Evolutionary conservation across 2,329 filamentous ascomycete genomes (phyloP).

Genomic region (Aureobasidium sp.): DNA sequence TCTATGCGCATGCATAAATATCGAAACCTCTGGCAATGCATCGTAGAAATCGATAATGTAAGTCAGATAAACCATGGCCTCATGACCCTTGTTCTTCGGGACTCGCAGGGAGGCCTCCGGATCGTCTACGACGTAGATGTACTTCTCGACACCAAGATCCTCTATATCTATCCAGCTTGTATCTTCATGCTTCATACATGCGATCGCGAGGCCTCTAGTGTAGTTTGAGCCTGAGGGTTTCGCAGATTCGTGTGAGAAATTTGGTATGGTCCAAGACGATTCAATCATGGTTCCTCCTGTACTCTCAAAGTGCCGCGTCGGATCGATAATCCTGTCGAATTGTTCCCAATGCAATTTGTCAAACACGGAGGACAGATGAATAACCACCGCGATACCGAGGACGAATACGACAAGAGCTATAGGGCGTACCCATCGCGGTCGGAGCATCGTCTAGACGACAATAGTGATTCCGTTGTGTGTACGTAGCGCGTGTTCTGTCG

Average conservation of each 20-base stretch:
- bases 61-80: constrained; percentile 68
- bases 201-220: not conserved
- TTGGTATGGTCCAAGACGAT: not conserved
- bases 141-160: not conserved
- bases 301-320: not conserved
- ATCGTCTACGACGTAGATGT: constrained; percentile 61
- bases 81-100: constrained; percentile 66
- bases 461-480: no score
- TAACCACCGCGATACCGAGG: not conserved
- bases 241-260: not conserved
- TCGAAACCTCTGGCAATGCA: constrained; percentile 60
- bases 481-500: no score
- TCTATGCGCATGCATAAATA: constrained; percentile 70
- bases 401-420: not conserved
- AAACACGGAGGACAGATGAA: not conserved
- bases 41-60: constrained; percentile 71
- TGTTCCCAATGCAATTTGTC: not conserved
- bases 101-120: constrained; percentile 51
- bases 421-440: not conserved
- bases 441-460: not conserved
- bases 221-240: not conserved
- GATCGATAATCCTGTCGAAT: not conserved
- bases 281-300: not conserved
- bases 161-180: not conserved
- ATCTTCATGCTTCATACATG: not conserved